Evolutionary conservation across 148 eudicot genomes (phyloP).

Genomic region (Rhododendron ferrugineum): DNA sequence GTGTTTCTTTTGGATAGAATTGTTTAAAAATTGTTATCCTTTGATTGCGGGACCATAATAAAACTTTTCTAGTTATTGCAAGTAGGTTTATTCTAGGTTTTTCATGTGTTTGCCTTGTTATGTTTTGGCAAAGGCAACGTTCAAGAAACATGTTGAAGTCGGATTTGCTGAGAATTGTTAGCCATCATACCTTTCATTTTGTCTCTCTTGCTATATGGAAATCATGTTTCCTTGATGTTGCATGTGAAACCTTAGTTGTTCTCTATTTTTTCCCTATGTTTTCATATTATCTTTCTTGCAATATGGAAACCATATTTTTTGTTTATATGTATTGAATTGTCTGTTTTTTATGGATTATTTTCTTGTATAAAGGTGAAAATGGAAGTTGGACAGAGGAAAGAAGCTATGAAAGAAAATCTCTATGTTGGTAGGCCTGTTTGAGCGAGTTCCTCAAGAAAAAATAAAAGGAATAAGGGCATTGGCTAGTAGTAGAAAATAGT

Average conservation of each 20-base stretch:
- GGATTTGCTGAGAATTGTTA: neutral
- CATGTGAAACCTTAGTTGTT: neutral
- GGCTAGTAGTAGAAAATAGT: neutral
- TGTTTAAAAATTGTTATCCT: neutral
- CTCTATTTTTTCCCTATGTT: neutral
- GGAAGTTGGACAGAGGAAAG: neutral
- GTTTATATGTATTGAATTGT: neutral
- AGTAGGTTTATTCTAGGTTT: neutral
- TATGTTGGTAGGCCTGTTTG: neutral
- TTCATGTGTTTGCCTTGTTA: neutral
- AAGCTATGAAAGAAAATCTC: conserved; percentile 1
- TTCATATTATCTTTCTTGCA: neutral
- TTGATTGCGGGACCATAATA: neutral
- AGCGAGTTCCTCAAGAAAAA: neutral
- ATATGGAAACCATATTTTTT: neutral
- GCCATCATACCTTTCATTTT: neutral
- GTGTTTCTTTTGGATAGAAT: conserved; percentile 1
- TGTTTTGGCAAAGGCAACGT: neutral
- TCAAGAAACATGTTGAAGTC: neutral
- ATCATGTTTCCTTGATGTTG: neutral
- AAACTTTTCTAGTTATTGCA: neutral
- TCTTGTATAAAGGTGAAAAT: neutral
- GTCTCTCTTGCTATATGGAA: no score
- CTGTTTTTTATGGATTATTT: neutral
- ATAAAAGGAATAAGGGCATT: neutral